A percentile compares a stretch with the other conserved stretches of the same genome.
Evolutionary conservation across 1,284 basidiomycete species (phyloP).

Genomic region (Sporisorium iseilematis-ciliati): DNA sequence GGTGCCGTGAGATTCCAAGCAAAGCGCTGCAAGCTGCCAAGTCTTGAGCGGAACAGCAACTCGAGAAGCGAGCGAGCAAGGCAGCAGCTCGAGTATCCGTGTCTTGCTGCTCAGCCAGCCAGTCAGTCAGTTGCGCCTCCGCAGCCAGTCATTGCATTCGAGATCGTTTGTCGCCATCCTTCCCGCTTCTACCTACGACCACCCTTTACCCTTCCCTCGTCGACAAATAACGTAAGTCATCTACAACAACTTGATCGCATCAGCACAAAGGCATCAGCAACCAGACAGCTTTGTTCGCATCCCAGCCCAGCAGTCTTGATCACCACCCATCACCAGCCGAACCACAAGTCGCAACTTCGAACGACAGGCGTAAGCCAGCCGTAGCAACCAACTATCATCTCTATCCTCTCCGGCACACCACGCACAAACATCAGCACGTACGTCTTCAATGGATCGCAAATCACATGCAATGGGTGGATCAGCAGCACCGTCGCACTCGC

Average conservation of each 20-base stretch:
- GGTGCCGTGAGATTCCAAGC: background rate
- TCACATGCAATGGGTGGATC: background rate
- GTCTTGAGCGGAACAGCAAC: background rate
- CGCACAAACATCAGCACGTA: slow-evolving; percentile 18
- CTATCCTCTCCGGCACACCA: too few relatives aligned
- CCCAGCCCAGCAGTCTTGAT: background rate
- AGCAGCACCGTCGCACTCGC: too few relatives aligned
- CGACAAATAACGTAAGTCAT: slow-evolving; percentile 50
- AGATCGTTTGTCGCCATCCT: slow-evolving; percentile 46
- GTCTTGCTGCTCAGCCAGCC: background rate
- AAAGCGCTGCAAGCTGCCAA: background rate
- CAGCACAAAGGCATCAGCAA: slow-evolving; percentile 21
- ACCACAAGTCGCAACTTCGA: background rate
- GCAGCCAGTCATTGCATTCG: slow-evolving; percentile 34
- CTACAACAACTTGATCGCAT: slow-evolving; percentile 24
- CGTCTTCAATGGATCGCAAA: background rate
- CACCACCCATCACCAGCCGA: background rate
- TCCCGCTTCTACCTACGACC: slow-evolving; percentile 46
- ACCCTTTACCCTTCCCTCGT: slow-evolving; percentile 29
- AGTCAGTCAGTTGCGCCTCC: slow-evolving; percentile 7
- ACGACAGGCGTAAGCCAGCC: background rate
- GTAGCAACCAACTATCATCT: background rate
- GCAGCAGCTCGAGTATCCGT: background rate
- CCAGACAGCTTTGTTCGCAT: slow-evolving; percentile 1
- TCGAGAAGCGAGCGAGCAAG: background rate